Evolutionary conservation across 768 basidiomycete species (phyloP), one percentile per base, ranked within the genome.

Genomic region (Termitomyces sp.): DNA sequence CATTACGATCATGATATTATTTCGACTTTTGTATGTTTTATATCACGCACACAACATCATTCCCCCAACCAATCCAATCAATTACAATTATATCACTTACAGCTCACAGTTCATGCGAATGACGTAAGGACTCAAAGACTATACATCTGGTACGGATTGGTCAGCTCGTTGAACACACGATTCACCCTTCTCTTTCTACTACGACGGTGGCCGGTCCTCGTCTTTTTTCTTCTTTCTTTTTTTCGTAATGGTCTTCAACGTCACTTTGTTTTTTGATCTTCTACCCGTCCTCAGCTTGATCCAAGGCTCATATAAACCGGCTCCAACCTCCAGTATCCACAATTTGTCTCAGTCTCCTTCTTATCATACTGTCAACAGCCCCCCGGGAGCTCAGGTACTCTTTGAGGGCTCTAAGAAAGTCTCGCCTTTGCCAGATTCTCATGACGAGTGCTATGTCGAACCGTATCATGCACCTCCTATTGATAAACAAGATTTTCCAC

Each of bases 31-130:
- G 63, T 70, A 62, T 58, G 54, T 61, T 23, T 23, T 64, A 60
- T 64, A 62, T 64, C 56, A 67, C 59, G 69, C 75, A 75, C 66
- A 67, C 53, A 69, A 61, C 75, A 73, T 66, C 69, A 74, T 67
- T 71, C 71, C 71, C 72, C 69, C 37, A 12, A 66, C 50, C 61
- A 65, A 63, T 49, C 41, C 64, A 67, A 60, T 56, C 63, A 62
- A 66, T 53, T 60, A 56, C 57, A 59, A 38, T 62, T 49, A 63
- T 55, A 55, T 17, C 55, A 67, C 64, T 69, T 67, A 65, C 62
- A 69, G 40, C 10, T 33, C 3, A 2, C 3, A 7, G 21, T 1
- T 50, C 57, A 4, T 31, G 30, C 3, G 6, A 15, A 30, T 45
- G 19, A 10, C 17, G 56, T 35, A 11, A 37, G 9, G 15, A 12